Base-by-base conservation (phyloP, 2,329 filamentous ascomycete species). In the Trichothecium sympodiale region DNA sequence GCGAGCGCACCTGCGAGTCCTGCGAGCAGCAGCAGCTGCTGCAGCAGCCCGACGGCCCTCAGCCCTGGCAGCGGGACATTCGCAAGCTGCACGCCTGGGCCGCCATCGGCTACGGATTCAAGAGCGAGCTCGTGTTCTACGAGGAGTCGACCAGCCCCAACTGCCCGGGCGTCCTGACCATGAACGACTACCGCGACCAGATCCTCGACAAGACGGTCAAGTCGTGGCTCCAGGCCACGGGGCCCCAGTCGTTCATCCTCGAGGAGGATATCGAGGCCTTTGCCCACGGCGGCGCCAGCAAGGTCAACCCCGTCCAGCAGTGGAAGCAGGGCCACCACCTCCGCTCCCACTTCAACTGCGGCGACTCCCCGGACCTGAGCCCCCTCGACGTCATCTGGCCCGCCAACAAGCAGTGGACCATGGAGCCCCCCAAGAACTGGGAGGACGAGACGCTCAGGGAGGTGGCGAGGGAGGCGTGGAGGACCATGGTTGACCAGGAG, bases 71-170 rank as follows among this genome's bases (percentile, higher is more conserved):
- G 18, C 47, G 55, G 28, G 57, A 60, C 25, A 41, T 60, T 6
- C 48, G 48, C 39, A 48, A 51, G 31, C 41, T 56, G 6, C 56
- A 60, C 18, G 54, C 49, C 3, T 60, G 56, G 57, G 56, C 45
- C 2, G 54, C 56, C 2, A 45, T 56, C 4, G 57, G 57, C 8
- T 45, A 56, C 41, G 51, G 48, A 1, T 60, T 58, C 45, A 59
- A 59, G 43, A 59, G 54, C 41, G 56, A 59, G 16, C 48, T 56
- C 1, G 40, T 59, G 13, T 60, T 60, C 23, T 60, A 60, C 44
- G 56, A 60, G 28, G 49, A 54, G 8, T 51, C 52, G 12, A 56
- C 54, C 8, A 55, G 44, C 32, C 47, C 55, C 28, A 59, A 55
- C 41, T 45, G 42, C 17, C 41, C 46, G 2, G 56, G 56, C 16